phyloP scores from a whole-genome alignment of 2,329 filamentous ascomycete genomes.

The Neurospora sp. region DNA sequence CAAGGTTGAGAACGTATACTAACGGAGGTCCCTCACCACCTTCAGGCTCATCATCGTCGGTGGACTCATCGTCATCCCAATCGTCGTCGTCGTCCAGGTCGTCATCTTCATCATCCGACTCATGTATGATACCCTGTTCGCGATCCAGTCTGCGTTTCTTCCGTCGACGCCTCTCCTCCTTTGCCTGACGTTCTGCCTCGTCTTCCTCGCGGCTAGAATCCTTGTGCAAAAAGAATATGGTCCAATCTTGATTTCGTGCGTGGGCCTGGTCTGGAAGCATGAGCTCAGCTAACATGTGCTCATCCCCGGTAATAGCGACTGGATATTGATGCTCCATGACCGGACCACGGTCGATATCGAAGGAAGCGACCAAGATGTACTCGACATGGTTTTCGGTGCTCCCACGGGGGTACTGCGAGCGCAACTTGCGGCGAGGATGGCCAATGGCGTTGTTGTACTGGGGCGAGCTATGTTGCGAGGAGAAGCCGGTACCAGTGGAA shows the following conservation, averaged over 20 bases:
- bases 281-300: slow-evolving; percentile 95
- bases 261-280: slow-evolving; percentile 98
- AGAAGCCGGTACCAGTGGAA: slow-evolving; percentile 43
- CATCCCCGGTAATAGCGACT: slow-evolving; percentile 87
- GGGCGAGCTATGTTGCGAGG: slow-evolving; percentile 51
- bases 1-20: slow-evolving; percentile 93
- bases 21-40: slow-evolving; percentile 77
- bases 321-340: slow-evolving; percentile 99
- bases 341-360: slow-evolving; percentile 91
- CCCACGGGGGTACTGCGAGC: slow-evolving; percentile 67
- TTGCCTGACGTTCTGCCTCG: slow-evolving; percentile 55
- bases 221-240: slow-evolving; percentile 97
- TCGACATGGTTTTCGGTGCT: slow-evolving; percentile 88
- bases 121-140: slow-evolving; percentile 26
- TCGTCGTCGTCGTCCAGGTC: slow-evolving; percentile 29
- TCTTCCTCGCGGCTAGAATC: slow-evolving; percentile 79
- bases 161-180: slow-evolving; percentile 39
- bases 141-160: slow-evolving; percentile 43
- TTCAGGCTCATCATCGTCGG: slow-evolving; percentile 52
- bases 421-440: slow-evolving; percentile 46
- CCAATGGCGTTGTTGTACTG: slow-evolving; percentile 34
- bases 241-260: slow-evolving; percentile 93
- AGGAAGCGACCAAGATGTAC: slow-evolving; percentile 94
- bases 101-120: slow-evolving; percentile 40
- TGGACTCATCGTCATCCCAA: slow-evolving; percentile 32